phyloP scores from a whole-genome alignment of 169 alveolate species.

The Cryptosporidium muris region DNA sequence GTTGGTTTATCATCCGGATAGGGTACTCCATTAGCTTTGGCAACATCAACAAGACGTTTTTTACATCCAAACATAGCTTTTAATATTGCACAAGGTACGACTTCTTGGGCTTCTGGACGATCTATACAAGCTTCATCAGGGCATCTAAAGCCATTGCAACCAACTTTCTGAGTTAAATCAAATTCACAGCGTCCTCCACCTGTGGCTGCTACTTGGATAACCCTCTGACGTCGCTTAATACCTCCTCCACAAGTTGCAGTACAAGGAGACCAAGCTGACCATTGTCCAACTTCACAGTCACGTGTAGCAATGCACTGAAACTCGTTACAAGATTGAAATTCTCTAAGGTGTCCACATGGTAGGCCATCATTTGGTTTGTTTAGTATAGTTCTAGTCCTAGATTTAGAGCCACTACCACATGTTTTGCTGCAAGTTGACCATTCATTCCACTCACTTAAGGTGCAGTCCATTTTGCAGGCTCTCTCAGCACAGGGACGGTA shows the following conservation, averaged over 20 bases:
- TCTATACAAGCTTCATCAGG: constrained; percentile 75
- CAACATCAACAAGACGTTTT: constrained; percentile 71
- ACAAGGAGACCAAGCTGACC: constrained; percentile 78
- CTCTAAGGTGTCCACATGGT: constrained; percentile 69
- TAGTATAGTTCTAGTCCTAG: constrained; percentile 17
- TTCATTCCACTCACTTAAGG: constrained; percentile 72
- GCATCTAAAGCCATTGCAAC: constrained; percentile 72
- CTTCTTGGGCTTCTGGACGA: constrained; percentile 75
- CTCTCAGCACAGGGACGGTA: constrained; percentile 69
- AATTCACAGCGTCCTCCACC: constrained; percentile 61
- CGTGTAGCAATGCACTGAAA: constrained; percentile 71
- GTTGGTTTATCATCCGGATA: constrained; percentile 76
- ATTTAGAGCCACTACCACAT: constrained; percentile 75
- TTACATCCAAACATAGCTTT: constrained; percentile 77
- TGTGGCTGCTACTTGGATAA: constrained; percentile 67
- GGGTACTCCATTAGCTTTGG: constrained; percentile 71
- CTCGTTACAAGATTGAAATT: constrained; percentile 72
- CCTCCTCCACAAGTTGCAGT: constrained; percentile 79
- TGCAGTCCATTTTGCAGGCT: constrained; percentile 71
- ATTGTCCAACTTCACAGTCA: constrained; percentile 75
- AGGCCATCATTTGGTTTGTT: constrained; percentile 72
- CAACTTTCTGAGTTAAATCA: constrained; percentile 46
- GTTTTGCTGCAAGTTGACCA: constrained; percentile 77
- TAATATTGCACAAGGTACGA: constrained; percentile 74
- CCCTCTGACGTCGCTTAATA: constrained; percentile 73